These are phyloP conservation scores for Pythium vanterpoolii DNA, from an alignment of 352 stramenopile species.

Conservation along the genomic window DNA sequence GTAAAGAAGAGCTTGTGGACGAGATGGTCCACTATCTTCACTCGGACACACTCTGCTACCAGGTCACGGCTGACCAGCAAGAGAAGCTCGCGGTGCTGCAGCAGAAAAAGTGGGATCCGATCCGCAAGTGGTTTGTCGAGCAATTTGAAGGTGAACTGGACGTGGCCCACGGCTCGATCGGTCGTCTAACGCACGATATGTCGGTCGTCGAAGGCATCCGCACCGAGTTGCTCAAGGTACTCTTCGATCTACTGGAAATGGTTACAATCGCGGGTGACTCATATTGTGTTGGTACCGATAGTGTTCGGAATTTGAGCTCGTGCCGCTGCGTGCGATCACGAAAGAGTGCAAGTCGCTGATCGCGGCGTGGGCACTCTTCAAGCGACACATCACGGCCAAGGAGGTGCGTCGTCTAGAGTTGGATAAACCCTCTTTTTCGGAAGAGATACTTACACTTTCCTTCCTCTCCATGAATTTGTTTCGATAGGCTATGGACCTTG, in stretches of 20 bases:
- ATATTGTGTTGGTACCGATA: slow-evolving; percentile 24
- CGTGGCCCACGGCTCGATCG: slow-evolving; percentile 80
- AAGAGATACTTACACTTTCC: no score
- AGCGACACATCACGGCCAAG: slow-evolving; percentile 82
- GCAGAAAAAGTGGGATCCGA: slow-evolving; percentile 82
- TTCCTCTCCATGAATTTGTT: not conserved
- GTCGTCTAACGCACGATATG: slow-evolving; percentile 54
- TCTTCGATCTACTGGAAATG: not conserved
- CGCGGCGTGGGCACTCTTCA: slow-evolving; percentile 73
- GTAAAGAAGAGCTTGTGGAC: slow-evolving; percentile 50
- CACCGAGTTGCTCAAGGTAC: slow-evolving; percentile 54
- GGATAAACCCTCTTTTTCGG: no score
- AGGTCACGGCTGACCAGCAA: slow-evolving; percentile 75
- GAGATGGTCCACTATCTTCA: slow-evolving; percentile 88
- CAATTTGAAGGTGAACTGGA: slow-evolving; percentile 75
- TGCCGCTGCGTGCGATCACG: slow-evolving; percentile 65
- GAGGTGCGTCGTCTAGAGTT: no score
- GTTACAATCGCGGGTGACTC: not conserved
- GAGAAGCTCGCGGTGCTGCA: slow-evolving; percentile 78
- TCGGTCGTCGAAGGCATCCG: slow-evolving; percentile 62
- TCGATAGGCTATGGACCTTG: slow-evolving; percentile 66
- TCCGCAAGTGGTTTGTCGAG: slow-evolving; percentile 82
- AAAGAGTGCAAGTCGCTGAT: slow-evolving; percentile 90
- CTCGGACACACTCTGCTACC: slow-evolving; percentile 88
- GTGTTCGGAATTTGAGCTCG: slow-evolving; percentile 74